Conservation (phyloP, 2,329 filamentous ascomycete species). For the Alternaria viburni region DNA sequence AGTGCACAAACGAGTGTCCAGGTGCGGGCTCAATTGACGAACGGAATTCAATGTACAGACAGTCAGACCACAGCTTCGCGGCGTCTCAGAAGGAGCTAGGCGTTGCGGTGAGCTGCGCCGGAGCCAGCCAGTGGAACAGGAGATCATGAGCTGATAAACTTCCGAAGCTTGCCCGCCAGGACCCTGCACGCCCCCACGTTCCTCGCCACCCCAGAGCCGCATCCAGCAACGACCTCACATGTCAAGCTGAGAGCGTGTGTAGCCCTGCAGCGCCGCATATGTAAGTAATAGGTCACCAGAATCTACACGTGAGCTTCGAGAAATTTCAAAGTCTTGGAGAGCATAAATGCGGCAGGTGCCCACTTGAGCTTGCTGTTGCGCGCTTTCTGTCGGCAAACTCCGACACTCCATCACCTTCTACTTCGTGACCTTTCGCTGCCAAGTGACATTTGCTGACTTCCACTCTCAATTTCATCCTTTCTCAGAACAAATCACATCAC, state of each 20-base stretch:
- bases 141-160: slow-evolving; percentile 24
- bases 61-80: slow-evolving; percentile 7
- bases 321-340: background rate
- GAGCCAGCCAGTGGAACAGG: slow-evolving; percentile 13
- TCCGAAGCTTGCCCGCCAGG: slow-evolving; percentile 7
- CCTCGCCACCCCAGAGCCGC: background rate
- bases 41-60: background rate
- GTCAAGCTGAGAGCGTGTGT: background rate
- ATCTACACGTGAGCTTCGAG: background rate
- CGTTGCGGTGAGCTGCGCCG: background rate
- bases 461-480: background rate
- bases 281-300: background rate
- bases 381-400: slow-evolving; percentile 29
- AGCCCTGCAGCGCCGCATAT: background rate
- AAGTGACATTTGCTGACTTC: background rate
- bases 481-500: background rate
- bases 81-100: background rate
- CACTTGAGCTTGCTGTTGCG: slow-evolving; percentile 2
- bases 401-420: slow-evolving; percentile 27
- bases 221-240: background rate
- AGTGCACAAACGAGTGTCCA: background rate
- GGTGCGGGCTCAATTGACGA: background rate
- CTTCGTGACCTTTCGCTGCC: slow-evolving; percentile 2
- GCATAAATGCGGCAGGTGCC: slow-evolving; percentile 14
- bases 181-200: slow-evolving; percentile 17